Base-by-base conservation (phyloP, 2,329 filamentous ascomycete genomes). In the Phaeophleospora eucalypticola region DNA sequence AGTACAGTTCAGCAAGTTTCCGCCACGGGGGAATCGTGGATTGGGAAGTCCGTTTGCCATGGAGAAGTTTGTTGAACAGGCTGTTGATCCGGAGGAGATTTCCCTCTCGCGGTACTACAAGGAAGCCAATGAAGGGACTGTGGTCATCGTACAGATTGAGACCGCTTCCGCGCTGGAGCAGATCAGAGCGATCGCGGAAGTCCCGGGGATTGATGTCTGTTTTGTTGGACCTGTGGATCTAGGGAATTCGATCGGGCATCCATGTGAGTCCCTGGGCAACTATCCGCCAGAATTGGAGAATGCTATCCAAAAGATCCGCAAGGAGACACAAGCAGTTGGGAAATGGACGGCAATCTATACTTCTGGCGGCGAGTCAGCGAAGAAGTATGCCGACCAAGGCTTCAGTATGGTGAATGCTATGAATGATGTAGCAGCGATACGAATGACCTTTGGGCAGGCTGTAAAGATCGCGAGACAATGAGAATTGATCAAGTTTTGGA, bases 341-440 rank as follows among this genome's bases (percentile, higher is more conserved):
- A 81, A 80, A 65, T 72, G 67, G 48, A 71, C 72, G 2, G 77
- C 75, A 0, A 80, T 81, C 34, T 81, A 77, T 53, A 77, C 74
- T 49, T 74, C 71, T 1, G 70, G 67, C 36, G 76, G 76, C 0
- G 74, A 76, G 43, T 69, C 76, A 56, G 73, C 76, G 4, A 71
- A 68, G 54, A 65, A 68, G 41, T 80, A 74, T 59, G 76, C 74
- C 3, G 71, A 78, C 37, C 67, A 70, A 45, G 77, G 77, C 0
- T 80, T 79, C 58, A 72, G 78, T 48, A 77, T 80, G 72, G 69
- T 77, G 41, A 70, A 71, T 41, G 53, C 54, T 0, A 57, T 62
- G 52, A 66, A 58, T 16, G 64, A 67, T 43, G 58, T 63, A n/a
- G 48, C 46, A 27, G 62, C 61, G 34, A 42, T 67, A 21, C 53